A percentile compares a stretch with the other conserved stretches of the same genome.
Evolutionary conservation across 2,329 filamentous ascomycete genomes (phyloP).

Genomic region (Exophiala bonariae): DNA sequence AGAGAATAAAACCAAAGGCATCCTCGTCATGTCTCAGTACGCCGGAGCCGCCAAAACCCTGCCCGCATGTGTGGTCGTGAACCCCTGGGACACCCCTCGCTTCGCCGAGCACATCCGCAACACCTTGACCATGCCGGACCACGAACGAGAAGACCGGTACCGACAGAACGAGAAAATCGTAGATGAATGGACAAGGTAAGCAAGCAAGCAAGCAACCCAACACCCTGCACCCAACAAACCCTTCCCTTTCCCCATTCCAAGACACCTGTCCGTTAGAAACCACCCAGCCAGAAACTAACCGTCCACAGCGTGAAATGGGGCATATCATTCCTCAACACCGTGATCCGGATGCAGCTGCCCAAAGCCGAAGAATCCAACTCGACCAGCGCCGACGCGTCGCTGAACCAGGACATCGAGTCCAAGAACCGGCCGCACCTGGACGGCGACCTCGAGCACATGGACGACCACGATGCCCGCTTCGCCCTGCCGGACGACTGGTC

Average conservation of each 20-base stretch:
- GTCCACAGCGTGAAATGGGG: conserved; percentile 16
- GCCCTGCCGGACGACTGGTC: too few species aligned
- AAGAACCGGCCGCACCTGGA: too few species aligned
- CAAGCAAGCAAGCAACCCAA: neutral
- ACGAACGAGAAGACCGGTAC: conserved; percentile 14
- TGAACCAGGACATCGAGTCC: too few species aligned
- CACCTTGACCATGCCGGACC: conserved; percentile 71
- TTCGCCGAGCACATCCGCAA: conserved; percentile 83
- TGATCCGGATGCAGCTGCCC: conserved; percentile 12
- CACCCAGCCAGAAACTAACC: neutral
- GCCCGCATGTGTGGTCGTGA: conserved; percentile 84
- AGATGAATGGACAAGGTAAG: conserved; percentile 20
- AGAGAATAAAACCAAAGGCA: conserved; percentile 74
- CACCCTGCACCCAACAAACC: neutral
- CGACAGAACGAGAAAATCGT: conserved; percentile 13
- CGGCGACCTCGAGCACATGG: too few species aligned
- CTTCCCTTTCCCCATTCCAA: too few species aligned
- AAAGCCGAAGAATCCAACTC: neutral
- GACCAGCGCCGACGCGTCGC: too few species aligned
- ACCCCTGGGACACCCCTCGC: conserved; percentile 94
- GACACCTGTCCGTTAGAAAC: neutral
- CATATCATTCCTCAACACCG: conserved; percentile 15
- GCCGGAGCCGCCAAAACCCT: conserved; percentile 91
- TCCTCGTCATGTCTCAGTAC: conserved; percentile 92
- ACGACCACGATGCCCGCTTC: too few species aligned